Conservation (phyloP, 2,329 filamentous ascomycete species). For the Diaporthe helianthi region DNA sequence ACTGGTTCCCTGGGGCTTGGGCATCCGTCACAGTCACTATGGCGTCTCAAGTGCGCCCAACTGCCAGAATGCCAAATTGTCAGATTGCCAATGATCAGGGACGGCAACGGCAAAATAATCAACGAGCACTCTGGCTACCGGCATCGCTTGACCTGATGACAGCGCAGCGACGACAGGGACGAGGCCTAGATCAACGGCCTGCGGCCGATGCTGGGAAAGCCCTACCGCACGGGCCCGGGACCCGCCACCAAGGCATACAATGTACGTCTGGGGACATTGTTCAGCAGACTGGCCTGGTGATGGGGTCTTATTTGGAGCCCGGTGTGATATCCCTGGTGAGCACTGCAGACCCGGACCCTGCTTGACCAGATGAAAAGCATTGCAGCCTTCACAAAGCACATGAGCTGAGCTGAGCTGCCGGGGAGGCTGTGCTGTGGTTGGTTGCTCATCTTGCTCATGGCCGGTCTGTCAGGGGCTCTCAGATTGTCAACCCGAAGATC, state of each 20-base stretch:
- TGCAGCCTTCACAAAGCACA: neutral
- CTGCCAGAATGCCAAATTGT: too few species aligned
- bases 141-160: neutral
- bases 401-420: neutral
- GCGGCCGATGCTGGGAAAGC: conserved; percentile 7
- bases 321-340: conserved; percentile 8
- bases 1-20: conserved; percentile 2
- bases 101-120: conserved; percentile 4
- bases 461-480: neutral
- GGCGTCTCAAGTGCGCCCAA: conserved; percentile 7
- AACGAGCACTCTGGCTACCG: neutral
- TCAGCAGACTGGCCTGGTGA: conserved; percentile 8
- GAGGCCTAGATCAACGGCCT: conserved; percentile 7
- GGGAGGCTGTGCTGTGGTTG: neutral
- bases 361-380: conserved; percentile 2
- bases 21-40: conserved; percentile 6
- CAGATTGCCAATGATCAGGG: neutral
- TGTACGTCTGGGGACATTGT: neutral
- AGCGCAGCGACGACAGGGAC: neutral
- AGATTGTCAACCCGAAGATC: neutral
- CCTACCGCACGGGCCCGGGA: conserved; percentile 3
- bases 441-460: neutral
- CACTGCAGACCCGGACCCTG: conserved; percentile 15
- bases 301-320: neutral
- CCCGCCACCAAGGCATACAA: conserved; percentile 18